phyloP scores from a whole-genome alignment of 345 rosid species.

The Cardamine resedifolia region DNA sequence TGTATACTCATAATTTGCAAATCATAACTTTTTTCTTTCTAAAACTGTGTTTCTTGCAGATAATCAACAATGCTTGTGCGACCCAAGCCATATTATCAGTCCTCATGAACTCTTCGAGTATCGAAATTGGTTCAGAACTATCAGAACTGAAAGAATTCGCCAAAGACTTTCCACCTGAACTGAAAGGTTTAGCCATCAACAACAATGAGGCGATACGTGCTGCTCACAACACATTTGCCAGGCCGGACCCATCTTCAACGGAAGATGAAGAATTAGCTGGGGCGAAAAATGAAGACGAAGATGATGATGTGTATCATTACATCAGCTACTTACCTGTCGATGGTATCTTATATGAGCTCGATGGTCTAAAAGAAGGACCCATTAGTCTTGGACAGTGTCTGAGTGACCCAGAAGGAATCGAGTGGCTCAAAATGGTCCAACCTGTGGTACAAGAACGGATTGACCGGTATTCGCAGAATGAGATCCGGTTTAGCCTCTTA shows the following conservation, averaged over 20 bases:
- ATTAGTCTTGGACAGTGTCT: constrained; percentile 40
- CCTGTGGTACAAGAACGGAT: constrained; percentile 39
- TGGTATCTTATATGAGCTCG: constrained; percentile 38
- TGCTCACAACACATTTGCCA: constrained; percentile 41
- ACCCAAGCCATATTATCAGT: constrained; percentile 37
- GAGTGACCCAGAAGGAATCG: constrained; percentile 29
- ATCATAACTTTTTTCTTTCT: not conserved
- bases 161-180: constrained; percentile 42
- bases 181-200: constrained; percentile 42
- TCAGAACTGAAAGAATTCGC: constrained; percentile 35
- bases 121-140: constrained; percentile 35
- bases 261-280: constrained; percentile 30
- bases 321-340: constrained; percentile 41
- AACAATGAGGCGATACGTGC: constrained; percentile 40
- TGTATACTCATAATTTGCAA: not conserved
- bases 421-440: constrained; percentile 38
- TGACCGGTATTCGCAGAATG: constrained; percentile 27
- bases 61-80: constrained; percentile 40
- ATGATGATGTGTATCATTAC: constrained; percentile 40
- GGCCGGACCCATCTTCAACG: constrained; percentile 27
- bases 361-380: constrained; percentile 44
- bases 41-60: constrained; percentile 22
- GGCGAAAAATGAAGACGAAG: constrained; percentile 22
- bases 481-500: constrained; percentile 37
- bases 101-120: constrained; percentile 37